Evolutionary conservation across 495 filamentous ascomycete species (phyloP).

Genomic region (Glutinoglossum americanum): DNA sequence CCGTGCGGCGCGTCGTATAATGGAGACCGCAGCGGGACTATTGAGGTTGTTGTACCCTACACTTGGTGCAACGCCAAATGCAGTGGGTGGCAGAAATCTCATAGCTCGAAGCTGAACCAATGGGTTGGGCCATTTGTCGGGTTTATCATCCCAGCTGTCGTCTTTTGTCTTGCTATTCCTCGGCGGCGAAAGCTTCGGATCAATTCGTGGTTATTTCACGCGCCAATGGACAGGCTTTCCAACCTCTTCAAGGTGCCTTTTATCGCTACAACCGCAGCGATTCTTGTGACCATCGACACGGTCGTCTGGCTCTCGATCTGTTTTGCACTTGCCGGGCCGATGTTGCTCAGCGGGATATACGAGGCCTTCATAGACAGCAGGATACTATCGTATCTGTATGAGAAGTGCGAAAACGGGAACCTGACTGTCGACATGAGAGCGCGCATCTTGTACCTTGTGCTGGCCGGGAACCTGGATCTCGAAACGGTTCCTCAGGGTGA

Average conservation of each 20-base stretch:
- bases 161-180: constrained; percentile 16
- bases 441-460: constrained; percentile 13
- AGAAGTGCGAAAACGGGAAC: constrained; percentile 6
- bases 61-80: constrained; percentile 12
- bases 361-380: constrained; percentile 19
- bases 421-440: constrained; percentile 9
- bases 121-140: constrained; percentile 15
- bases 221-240: too few relatives aligned
- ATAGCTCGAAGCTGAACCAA: constrained; percentile 9
- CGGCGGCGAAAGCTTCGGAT: constrained; percentile 14
- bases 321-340: constrained; percentile 21
- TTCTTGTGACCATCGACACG: constrained; percentile 16
- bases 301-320: constrained; percentile 17
- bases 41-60: constrained; percentile 11
- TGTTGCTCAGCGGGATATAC: constrained; percentile 20
- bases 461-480: constrained; percentile 19
- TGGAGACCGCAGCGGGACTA: constrained; percentile 15
- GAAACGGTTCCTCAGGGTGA: too few relatives aligned
- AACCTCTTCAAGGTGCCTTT: too few relatives aligned
- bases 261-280: constrained; percentile 9
- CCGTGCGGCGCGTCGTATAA: constrained; percentile 18
- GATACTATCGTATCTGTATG: constrained; percentile 12
- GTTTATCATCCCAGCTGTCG: constrained; percentile 15
- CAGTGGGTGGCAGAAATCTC: constrained; percentile 11
- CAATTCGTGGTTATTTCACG: too few relatives aligned